Evolutionary conservation across 2,329 filamentous ascomycete species (phyloP).

Genomic region (Zelopaecilomyces penicillatus): DNA sequence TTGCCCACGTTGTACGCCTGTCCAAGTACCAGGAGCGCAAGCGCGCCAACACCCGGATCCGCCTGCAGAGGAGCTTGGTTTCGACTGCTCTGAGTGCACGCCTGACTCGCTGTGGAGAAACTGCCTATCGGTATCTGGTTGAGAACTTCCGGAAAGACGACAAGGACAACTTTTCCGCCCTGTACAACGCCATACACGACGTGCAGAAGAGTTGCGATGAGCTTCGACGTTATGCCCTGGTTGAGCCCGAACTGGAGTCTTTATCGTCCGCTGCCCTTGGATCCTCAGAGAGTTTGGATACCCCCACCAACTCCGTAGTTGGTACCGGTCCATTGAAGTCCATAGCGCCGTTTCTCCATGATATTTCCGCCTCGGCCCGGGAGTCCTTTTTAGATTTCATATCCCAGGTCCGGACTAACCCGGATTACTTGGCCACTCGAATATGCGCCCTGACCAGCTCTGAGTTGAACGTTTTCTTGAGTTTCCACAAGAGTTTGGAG

Average conservation of each 20-base stretch:
- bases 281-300: conserved; percentile 43
- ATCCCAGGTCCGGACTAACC: conserved; percentile 73
- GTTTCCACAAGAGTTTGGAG: conserved; percentile 70
- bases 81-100: conserved; percentile 68
- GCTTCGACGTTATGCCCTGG: conserved; percentile 58
- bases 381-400: conserved; percentile 73
- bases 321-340: conserved; percentile 29
- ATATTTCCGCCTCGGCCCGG: conserved; percentile 67
- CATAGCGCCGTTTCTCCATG: conserved; percentile 53
- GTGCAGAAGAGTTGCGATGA: conserved; percentile 70
- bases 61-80: conserved; percentile 65
- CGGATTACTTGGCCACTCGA: conserved; percentile 77
- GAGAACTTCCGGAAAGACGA: conserved; percentile 73
- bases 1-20: conserved; percentile 68
- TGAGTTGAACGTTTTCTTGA: conserved; percentile 70
- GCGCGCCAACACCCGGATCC: conserved; percentile 62
- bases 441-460: conserved; percentile 65
- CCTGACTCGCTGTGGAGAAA: conserved; percentile 64
- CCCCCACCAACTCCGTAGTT: conserved; percentile 34
- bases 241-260: conserved; percentile 65
- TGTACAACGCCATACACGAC: conserved; percentile 73
- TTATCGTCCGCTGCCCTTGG: conserved; percentile 31
- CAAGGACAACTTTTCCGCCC: conserved; percentile 63
- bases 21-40: conserved; percentile 78
- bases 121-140: conserved; percentile 66